Percentiles rank a stretch among this genome's conserved stretches.
These are phyloP conservation scores for Fomitopsis schrenkii DNA, from an alignment of 1,284 basidiomycete species.

Conservation along the genomic window DNA sequence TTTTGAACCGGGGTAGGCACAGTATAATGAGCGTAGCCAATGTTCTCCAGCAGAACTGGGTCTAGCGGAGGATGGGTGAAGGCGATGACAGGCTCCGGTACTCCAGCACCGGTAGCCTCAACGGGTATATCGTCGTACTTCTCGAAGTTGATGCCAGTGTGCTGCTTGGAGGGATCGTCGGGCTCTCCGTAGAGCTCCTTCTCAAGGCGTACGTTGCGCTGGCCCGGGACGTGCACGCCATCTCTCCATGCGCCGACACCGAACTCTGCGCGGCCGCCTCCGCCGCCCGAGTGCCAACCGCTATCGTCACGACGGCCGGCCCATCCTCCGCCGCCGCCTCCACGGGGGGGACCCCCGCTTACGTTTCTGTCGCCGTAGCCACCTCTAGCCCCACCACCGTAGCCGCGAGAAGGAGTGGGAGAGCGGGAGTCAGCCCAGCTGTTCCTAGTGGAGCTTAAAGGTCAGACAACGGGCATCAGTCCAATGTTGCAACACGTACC, in stretches of 20 bases:
- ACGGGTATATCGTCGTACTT: slow-evolving; percentile 99
- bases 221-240: slow-evolving; percentile 80
- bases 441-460: slow-evolving; percentile 38
- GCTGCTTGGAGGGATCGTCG: slow-evolving; percentile 79
- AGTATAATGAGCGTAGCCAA: slow-evolving; percentile 87
- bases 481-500: slow-evolving; percentile 36
- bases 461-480: slow-evolving; percentile 4
- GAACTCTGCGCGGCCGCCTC: slow-evolving; percentile 37
- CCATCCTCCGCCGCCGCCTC: slow-evolving; percentile 34
- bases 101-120: slow-evolving; percentile 93
- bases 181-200: slow-evolving; percentile 95
- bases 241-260: slow-evolving; percentile 89
- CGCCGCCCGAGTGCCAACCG: slow-evolving; percentile 36
- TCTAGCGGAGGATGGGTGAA: slow-evolving; percentile 93
- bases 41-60: slow-evolving; percentile 93
- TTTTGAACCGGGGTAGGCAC: slow-evolving; percentile 99
- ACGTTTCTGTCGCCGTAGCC: slow-evolving; percentile 42
- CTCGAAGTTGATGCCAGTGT: slow-evolving; percentile 99
- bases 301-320: slow-evolving; percentile 47
- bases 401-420: slow-evolving; percentile 52
- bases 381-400: slow-evolving; percentile 44
- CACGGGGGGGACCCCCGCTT: slow-evolving; percentile 32
- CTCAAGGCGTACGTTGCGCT: slow-evolving; percentile 84
- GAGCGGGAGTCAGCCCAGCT: slow-evolving; percentile 71
- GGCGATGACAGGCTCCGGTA: slow-evolving; percentile 87